phyloP scores from a whole-genome alignment of 2,329 filamentous ascomycete species.

The Claviceps purpurea region DNA sequence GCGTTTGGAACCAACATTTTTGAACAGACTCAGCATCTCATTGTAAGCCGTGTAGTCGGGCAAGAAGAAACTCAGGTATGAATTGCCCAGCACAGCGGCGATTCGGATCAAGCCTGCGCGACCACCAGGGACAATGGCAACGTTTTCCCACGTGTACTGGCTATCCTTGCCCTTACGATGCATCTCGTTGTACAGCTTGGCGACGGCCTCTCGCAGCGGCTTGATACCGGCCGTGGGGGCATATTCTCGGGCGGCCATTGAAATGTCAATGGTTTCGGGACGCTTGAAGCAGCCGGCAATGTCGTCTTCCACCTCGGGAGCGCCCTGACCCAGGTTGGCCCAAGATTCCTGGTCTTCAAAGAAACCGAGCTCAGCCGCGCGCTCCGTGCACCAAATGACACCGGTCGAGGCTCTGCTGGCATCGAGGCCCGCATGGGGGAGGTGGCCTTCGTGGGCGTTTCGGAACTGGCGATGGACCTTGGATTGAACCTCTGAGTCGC shows the following conservation, averaged over 20 bases:
- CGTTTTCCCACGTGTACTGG: conserved; percentile 95
- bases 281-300: conserved; percentile 81
- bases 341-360: conserved; percentile 67
- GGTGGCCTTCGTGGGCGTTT: conserved; percentile 78
- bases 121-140: conserved; percentile 88
- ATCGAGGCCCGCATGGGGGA: conserved; percentile 82
- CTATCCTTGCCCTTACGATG: conserved; percentile 78
- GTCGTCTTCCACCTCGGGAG: conserved; percentile 85
- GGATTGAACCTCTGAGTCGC: conserved; percentile 57
- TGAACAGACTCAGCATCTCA: conserved; percentile 91
- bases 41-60: conserved; percentile 96
- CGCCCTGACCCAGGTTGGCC: conserved; percentile 91
- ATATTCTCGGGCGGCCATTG: conserved; percentile 72
- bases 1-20: conserved; percentile 45
- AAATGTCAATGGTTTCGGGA: conserved; percentile 65
- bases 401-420: conserved; percentile 79
- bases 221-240: conserved; percentile 91
- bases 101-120: conserved; percentile 89
- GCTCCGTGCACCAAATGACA: conserved; percentile 85
- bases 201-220: conserved; percentile 76
- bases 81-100: conserved; percentile 83
- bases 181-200: conserved; percentile 83
- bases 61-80: conserved; percentile 87
- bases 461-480: conserved; percentile 83
- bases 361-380: conserved; percentile 80